Percentiles rank a stretch among this genome's conserved stretches.
These are phyloP conservation scores for Skeletonema menzelii DNA, from an alignment of 108 stramenopile species.

Conservation along the genomic window DNA sequence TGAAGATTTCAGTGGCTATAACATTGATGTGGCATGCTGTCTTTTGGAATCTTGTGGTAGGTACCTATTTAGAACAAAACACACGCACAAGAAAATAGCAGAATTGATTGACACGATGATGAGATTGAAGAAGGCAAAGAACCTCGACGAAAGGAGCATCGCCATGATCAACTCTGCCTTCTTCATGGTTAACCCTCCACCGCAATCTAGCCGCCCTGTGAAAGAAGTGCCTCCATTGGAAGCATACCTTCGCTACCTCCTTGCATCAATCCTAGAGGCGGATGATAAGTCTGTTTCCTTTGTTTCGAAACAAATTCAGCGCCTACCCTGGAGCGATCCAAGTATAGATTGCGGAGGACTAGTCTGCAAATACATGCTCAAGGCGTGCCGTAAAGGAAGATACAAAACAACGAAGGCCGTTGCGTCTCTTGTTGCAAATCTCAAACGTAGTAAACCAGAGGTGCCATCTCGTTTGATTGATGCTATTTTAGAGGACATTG, in stretches of 20 bases:
- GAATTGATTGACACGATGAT: conserved; percentile 86
- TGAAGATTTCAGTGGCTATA: conserved; percentile 84
- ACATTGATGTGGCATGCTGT: conserved; percentile 88
- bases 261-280: conserved; percentile 70
- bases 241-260: conserved; percentile 78
- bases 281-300: conserved; percentile 58
- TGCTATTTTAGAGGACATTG: conserved; percentile 84
- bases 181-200: conserved; percentile 80
- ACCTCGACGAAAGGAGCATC: conserved; percentile 78
- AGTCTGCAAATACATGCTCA: conserved; percentile 80
- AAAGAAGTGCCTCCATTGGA: conserved; percentile 83
- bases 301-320: conserved; percentile 86
- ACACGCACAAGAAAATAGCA: conserved; percentile 71
- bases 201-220: conserved; percentile 51
- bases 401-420: conserved; percentile 80
- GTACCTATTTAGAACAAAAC: conserved; percentile 79
- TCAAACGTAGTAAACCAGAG: conserved; percentile 70
- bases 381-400: conserved; percentile 84
- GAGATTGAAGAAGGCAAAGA: conserved; percentile 82
- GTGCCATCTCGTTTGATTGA: conserved; percentile 84
- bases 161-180: conserved; percentile 85
- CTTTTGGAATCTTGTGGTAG: conserved; percentile 91
- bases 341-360: conserved; percentile 67
- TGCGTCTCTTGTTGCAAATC: conserved; percentile 78
- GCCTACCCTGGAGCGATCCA: conserved; percentile 90